A percentile compares a stretch with the other conserved stretches of the same genome.
phyloP scores from a whole-genome alignment of 2,329 filamentous ascomycete species.

The Huntiella bhutanensis region DNA sequence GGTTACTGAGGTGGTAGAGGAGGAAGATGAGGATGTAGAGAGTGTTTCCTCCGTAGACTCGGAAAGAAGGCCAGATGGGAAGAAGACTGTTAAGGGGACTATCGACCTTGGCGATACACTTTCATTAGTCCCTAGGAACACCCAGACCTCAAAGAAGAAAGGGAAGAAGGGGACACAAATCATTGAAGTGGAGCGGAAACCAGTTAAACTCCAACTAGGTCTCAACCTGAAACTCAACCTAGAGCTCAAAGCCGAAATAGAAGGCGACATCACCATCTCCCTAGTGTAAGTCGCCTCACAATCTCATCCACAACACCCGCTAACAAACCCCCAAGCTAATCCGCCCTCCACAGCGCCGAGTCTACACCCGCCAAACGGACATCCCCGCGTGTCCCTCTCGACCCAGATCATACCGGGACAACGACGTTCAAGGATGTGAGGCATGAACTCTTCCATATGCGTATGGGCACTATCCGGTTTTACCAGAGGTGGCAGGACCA shows the following conservation, averaged over 20 bases:
- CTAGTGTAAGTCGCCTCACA: slow-evolving; percentile 31
- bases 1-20: background rate
- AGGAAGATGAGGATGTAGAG: slow-evolving; percentile 2
- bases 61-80: background rate
- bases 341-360: slow-evolving; percentile 15
- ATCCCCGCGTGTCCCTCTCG: slow-evolving; percentile 15
- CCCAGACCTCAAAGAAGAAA: slow-evolving; percentile 4
- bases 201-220: slow-evolving; percentile 37
- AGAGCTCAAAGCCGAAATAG: slow-evolving; percentile 58
- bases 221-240: slow-evolving; percentile 62
- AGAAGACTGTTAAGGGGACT: slow-evolving; percentile 5
- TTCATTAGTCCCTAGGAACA: background rate
- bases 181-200: slow-evolving; percentile 5
- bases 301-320: background rate
- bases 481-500: slow-evolving; percentile 18
- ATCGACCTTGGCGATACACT: slow-evolving; percentile 1
- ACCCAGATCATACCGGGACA: slow-evolving; percentile 11
- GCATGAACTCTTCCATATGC: slow-evolving; percentile 19
- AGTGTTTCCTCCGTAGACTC: background rate
- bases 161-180: slow-evolving; percentile 3
- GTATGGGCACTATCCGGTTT: slow-evolving; percentile 17
- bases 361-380: slow-evolving; percentile 14
- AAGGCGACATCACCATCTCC: slow-evolving; percentile 54
- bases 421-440: slow-evolving; percentile 9
- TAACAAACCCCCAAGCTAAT: background rate